Evolutionary conservation across 2,329 filamentous ascomycete species (phyloP).

Genomic region (Daldinia eschscholtzii): DNA sequence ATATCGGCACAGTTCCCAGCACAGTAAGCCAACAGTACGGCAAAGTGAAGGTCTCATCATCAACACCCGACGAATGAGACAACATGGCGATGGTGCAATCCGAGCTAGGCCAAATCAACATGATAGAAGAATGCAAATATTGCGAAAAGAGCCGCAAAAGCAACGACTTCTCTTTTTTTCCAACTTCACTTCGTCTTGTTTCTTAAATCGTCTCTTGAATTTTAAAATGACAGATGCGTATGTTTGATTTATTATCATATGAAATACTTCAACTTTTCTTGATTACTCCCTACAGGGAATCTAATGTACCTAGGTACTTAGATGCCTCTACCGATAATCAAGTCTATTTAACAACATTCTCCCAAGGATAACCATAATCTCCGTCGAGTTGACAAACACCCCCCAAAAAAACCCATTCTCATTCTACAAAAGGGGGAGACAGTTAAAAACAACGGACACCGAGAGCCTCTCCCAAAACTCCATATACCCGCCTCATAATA

Average conservation of each 20-base stretch:
- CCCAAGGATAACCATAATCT: not conserved
- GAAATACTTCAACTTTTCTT: constrained; percentile 22
- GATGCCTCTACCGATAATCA: not conserved
- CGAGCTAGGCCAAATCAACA: constrained; percentile 48
- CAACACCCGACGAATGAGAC: constrained; percentile 34
- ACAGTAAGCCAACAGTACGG: constrained; percentile 29
- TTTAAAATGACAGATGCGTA: constrained; percentile 9
- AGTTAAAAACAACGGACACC: not conserved
- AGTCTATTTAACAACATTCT: constrained; percentile 3
- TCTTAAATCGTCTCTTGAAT: constrained; percentile 8
- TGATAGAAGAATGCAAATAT: constrained; percentile 36
- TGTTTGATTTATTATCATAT: constrained; percentile 10
- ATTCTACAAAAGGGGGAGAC: not conserved
- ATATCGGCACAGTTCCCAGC: constrained; percentile 12
- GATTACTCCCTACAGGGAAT: not conserved
- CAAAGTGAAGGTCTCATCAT: constrained; percentile 28
- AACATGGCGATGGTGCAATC: constrained; percentile 49
- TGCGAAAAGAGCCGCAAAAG: constrained; percentile 46
- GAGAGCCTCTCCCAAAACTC: constrained; percentile 28
- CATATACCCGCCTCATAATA: constrained; percentile 26
- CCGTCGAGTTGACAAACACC: constrained; percentile 18
- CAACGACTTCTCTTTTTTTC: constrained; percentile 37
- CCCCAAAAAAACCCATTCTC: not conserved
- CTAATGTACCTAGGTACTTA: constrained; percentile 1
- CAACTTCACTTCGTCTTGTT: constrained; percentile 41